phyloP scores from a whole-genome alignment of 2,329 filamentous ascomycete species.

The Basipetospora sp. region DNA sequence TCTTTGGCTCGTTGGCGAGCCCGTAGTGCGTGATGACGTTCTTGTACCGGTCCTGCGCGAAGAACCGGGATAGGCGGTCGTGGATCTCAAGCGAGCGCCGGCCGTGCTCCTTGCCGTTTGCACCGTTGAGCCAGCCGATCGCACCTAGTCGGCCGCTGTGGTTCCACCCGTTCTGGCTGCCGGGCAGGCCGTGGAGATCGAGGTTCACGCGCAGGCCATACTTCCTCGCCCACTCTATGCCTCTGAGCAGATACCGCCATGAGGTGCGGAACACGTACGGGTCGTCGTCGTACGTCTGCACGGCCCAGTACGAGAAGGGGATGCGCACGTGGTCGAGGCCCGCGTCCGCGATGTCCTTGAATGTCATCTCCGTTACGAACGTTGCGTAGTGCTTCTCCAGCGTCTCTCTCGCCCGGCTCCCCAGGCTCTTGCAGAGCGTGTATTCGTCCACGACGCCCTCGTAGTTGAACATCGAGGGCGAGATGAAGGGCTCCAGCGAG shows the following conservation, averaged over 20 bases:
- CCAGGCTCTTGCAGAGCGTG: slow-evolving; percentile 34
- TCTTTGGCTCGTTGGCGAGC: slow-evolving; percentile 50
- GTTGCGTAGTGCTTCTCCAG: slow-evolving; percentile 35
- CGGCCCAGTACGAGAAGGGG: slow-evolving; percentile 46
- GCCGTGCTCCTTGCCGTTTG: slow-evolving; percentile 16
- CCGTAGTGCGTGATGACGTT: slow-evolving; percentile 53
- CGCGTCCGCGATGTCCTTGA: slow-evolving; percentile 38
- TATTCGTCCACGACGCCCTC: slow-evolving; percentile 35
- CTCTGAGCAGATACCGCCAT: slow-evolving; percentile 34
- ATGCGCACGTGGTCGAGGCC: slow-evolving; percentile 46
- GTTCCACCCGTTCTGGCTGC: slow-evolving; percentile 47
- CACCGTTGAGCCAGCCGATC: slow-evolving; percentile 13
- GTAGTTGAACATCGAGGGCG: slow-evolving; percentile 51
- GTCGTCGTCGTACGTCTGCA: slow-evolving; percentile 30
- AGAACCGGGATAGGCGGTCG: slow-evolving; percentile 25
- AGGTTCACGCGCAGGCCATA: slow-evolving; percentile 41
- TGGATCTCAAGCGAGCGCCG: slow-evolving; percentile 39
- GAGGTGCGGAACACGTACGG: slow-evolving; percentile 28
- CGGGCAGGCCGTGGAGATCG: slow-evolving; percentile 42
- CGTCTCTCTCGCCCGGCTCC: slow-evolving; percentile 25
- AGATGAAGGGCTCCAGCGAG: slow-evolving; percentile 60
- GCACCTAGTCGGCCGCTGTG: slow-evolving; percentile 38
- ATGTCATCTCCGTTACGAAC: slow-evolving; percentile 34
- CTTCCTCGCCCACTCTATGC: slow-evolving; percentile 40
- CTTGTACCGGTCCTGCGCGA: slow-evolving; percentile 19